Evolutionary conservation across 2,329 filamentous ascomycete genomes (phyloP), one percentile per base, ranked within the genome.

Genomic region (Dactylellina sp.): DNA sequence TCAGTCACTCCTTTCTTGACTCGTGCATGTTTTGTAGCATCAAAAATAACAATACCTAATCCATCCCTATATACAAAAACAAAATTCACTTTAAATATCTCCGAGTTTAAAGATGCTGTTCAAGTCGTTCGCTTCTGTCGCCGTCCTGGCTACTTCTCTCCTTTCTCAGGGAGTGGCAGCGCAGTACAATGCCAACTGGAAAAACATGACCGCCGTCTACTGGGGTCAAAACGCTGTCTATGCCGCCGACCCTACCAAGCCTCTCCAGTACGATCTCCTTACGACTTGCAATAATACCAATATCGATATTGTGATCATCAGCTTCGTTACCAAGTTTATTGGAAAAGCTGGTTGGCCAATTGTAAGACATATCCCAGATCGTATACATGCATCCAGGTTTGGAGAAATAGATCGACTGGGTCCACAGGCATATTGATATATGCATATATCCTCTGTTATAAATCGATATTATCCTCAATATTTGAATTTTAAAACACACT

Each of bases 311-410:
- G 60, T 72, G 4, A 40, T 72, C n/a, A 42, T 72, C 28, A 28
- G 60, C 46, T 72, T 72, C 44, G 55, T 72, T n/a, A 72, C 68
- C 24, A 61, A 60, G 44, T 72, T 72, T 53, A 59, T 53, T 14
- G 68, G 68, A n/a, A 72, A 65, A 24, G 39, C 53, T 25, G 50
- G 53, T 9, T 46, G 25, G 3, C 68, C 68, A 20, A 39, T 65
- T 40, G 68, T 72, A 72, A 55, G 68, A 28, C 14, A 46, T 28
- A 39, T 40, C 57, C 39, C 12, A n/a, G n/a, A n/a, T n/a, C 25
- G n/a, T 20, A 22, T 35, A 24, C 16, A 9, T 32, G n/a, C 28
- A 32, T 32, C 9, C 28, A 32, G 5, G 28, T 32, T 32, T 32
- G 9, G 9, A 9, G 28, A 32, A 32, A 32, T 32, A 32, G 28